Percentiles rank a stretch among this genome's conserved stretches.
These are phyloP conservation scores for Rhizophora apiculata DNA, from an alignment of 345 rosid species.

Conservation along the genomic window DNA sequence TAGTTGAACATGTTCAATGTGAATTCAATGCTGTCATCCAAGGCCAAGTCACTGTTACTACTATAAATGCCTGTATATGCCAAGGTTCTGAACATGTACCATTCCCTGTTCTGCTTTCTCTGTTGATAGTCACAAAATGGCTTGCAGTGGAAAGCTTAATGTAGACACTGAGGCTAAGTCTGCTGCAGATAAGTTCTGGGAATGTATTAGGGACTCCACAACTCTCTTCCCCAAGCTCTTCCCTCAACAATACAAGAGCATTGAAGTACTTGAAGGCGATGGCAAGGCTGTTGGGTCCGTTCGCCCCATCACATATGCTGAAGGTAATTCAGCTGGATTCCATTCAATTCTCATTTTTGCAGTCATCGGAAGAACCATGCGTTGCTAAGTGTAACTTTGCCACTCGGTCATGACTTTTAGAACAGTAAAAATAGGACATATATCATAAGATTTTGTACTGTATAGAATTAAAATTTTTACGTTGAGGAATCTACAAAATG, in stretches of 20 bases:
- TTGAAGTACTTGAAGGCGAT: conserved; percentile 77
- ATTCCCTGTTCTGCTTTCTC: background rate
- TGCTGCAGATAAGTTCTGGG: conserved; percentile 63
- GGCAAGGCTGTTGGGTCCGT: conserved; percentile 75
- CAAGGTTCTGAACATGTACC: background rate
- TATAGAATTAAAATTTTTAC: too few relatives aligned
- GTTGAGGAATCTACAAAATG: too few relatives aligned
- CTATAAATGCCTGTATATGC: conserved; percentile 14
- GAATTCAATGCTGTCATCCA: conserved; percentile 30
- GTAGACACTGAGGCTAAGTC: conserved; percentile 76
- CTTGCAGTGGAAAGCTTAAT: conserved; percentile 50
- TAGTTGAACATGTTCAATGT: conserved; percentile 21
- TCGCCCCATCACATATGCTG: conserved; percentile 64
- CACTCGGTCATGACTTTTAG: too few relatives aligned
- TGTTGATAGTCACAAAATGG: conserved; percentile 34
- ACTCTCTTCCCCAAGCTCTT: conserved; percentile 58
- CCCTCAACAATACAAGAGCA: conserved; percentile 77
- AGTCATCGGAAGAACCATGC: too few relatives aligned
- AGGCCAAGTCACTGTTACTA: background rate
- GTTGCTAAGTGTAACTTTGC: too few relatives aligned
- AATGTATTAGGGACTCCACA: conserved; percentile 55
- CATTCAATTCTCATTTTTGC: too few relatives aligned
- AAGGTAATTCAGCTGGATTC: conserved; percentile 32
- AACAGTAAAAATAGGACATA: too few relatives aligned
- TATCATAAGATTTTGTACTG: too few relatives aligned